Percentiles rank a stretch among this genome's conserved stretches.
phyloP scores from a whole-genome alignment of 306 rosid species.

The Acacia confusa region DNA sequence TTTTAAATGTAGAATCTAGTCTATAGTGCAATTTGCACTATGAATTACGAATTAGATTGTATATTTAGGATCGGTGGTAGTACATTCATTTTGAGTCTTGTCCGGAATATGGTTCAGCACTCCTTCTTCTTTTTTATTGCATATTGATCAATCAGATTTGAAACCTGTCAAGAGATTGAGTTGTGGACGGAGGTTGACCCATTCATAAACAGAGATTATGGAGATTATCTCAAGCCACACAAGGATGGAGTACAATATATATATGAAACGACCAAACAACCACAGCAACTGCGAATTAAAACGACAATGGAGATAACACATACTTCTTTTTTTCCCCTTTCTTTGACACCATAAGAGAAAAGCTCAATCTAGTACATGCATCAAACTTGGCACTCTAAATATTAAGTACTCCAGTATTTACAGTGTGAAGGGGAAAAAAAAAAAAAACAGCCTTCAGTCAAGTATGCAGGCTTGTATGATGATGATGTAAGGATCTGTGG shows the following conservation, averaged over 20 bases:
- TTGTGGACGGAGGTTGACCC: background rate
- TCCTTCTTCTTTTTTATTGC: background rate
- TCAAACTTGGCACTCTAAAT: conserved; percentile 54
- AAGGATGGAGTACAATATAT: background rate
- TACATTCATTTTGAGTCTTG: background rate
- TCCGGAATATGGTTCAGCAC: background rate
- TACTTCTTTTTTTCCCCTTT: background rate
- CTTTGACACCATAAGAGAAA: conserved; percentile 28
- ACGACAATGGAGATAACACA: conserved; percentile 31
- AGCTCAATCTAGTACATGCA: conserved; percentile 31
- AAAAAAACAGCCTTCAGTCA: conserved; percentile 38
- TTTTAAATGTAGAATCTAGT: too few species aligned
- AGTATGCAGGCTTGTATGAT: conserved; percentile 47
- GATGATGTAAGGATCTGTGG: conserved; percentile 48
- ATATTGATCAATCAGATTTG: background rate
- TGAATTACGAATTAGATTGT: too few species aligned
- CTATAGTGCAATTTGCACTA: too few species aligned
- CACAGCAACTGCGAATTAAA: conserved; percentile 20
- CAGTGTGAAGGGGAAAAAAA: conserved; percentile 32
- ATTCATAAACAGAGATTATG: background rate
- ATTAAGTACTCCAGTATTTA: conserved; percentile 58
- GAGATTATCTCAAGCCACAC: background rate
- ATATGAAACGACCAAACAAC: background rate
- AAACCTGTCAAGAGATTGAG: background rate
- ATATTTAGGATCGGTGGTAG: too few species aligned